These are phyloP conservation scores for Eustoma russellianum DNA, from an alignment of 257 asterid species.

Conservation along the genomic window DNA sequence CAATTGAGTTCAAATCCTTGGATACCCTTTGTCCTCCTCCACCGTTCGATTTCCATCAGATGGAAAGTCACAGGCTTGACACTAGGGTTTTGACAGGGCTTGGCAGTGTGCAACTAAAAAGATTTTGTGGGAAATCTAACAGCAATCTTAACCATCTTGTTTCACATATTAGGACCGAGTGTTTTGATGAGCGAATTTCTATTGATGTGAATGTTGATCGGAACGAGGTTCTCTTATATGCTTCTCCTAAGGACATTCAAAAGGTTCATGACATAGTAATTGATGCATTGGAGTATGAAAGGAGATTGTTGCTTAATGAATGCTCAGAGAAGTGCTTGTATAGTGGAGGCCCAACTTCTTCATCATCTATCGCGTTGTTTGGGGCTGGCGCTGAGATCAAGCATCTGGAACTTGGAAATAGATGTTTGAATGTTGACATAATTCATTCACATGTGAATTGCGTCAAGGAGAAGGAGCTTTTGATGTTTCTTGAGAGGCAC, in stretches of 20 bases:
- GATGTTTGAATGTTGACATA: conserved; percentile 68
- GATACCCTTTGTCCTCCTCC: conserved; percentile 54
- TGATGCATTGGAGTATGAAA: conserved; percentile 49
- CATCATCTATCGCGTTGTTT: conserved; percentile 63
- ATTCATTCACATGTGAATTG: conserved; percentile 34
- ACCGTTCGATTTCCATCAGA: conserved; percentile 45
- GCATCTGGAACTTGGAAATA: conserved; percentile 81
- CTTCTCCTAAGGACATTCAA: conserved; percentile 60
- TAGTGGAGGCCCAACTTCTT: conserved; percentile 42
- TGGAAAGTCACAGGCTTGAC: conserved; percentile 50
- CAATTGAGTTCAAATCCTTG: conserved; percentile 43
- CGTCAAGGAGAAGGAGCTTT: conserved; percentile 56
- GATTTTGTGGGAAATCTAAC: conserved; percentile 68
- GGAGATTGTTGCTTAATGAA: conserved; percentile 51
- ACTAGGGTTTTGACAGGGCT: conserved; percentile 50
- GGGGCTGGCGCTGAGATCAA: conserved; percentile 93
- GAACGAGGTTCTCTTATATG: conserved; percentile 52
- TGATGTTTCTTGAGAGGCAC: conserved; percentile 50
- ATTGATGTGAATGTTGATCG: conserved; percentile 59
- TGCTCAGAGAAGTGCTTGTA: conserved; percentile 67
- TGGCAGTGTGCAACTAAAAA: conserved; percentile 55
- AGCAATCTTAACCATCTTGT: conserved; percentile 39
- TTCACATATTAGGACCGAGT: conserved; percentile 46
- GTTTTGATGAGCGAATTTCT: conserved; percentile 57
- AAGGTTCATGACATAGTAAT: conserved; percentile 34